phyloP scores from a whole-genome alignment of 2,329 filamentous ascomycete species.

The Byssochlamys sp. region DNA sequence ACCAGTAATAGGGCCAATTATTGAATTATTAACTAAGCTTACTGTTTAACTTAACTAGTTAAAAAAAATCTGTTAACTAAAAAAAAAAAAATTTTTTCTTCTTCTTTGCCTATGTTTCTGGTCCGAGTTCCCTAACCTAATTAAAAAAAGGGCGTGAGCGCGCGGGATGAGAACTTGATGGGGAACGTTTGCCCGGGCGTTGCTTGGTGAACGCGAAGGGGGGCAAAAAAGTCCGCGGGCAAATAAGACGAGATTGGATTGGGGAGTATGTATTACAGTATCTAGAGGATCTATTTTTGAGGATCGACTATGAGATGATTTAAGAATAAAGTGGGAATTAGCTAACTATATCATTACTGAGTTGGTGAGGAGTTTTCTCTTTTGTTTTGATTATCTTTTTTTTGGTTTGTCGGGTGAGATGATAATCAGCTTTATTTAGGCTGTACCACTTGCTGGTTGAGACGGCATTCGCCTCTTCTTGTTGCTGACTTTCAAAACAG shows the following conservation, averaged over 20 bases:
- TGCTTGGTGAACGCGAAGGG: background rate
- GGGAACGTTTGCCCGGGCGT: background rate
- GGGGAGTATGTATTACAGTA: background rate
- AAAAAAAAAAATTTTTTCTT: background rate
- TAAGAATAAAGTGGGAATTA: background rate
- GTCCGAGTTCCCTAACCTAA: background rate
- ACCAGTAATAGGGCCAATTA: background rate
- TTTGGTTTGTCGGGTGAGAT: too few relatives aligned
- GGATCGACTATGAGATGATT: too few relatives aligned
- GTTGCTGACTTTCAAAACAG: background rate
- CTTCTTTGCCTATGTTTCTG: too few relatives aligned
- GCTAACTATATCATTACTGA: background rate
- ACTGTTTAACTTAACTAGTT: background rate
- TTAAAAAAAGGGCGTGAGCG: background rate
- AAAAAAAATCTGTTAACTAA: too few relatives aligned
- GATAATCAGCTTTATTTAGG: background rate
- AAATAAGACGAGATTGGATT: background rate
- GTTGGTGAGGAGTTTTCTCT: background rate
- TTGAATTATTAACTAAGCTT: background rate
- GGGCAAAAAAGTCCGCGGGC: background rate
- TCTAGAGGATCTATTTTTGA: too few relatives aligned
- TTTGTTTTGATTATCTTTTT: background rate
- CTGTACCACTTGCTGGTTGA: background rate
- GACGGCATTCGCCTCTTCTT: background rate
- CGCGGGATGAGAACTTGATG: background rate